These are phyloP conservation scores for Yarrowia porcina DNA, from an alignment of 805 yeast genomes.

Conservation along the genomic window DNA sequence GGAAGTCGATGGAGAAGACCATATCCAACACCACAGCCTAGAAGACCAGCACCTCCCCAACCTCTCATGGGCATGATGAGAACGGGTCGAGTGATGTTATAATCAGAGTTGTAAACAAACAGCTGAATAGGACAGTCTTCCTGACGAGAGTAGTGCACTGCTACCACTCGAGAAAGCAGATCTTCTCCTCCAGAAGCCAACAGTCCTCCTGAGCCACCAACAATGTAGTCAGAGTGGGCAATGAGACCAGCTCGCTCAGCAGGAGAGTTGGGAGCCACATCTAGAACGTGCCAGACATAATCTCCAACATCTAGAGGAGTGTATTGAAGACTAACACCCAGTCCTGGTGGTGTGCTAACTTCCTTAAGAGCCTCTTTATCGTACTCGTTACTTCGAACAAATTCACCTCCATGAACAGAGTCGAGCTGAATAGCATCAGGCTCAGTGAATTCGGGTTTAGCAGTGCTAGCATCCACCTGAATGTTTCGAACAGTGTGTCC, in stretches of 20 bases:
- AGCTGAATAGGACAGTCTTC: conserved; percentile 43
- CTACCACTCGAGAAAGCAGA: conserved; percentile 63
- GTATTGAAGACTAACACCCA: conserved; percentile 63
- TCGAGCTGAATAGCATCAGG: conserved; percentile 42
- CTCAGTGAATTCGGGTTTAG: conserved; percentile 7
- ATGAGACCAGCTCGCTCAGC: conserved; percentile 79
- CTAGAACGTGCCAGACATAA: conserved; percentile 81
- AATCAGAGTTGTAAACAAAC: conserved; percentile 84
- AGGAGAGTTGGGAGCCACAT: conserved; percentile 70
- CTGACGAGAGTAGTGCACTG: conserved; percentile 32
- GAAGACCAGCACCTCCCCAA: conserved; percentile 80
- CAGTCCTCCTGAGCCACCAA: conserved; percentile 84
- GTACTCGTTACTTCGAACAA: conserved; percentile 12
- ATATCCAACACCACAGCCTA: conserved; percentile 95
- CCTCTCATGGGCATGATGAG: conserved; percentile 66
- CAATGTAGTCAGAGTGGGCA: conserved; percentile 82
- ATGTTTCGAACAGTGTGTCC: conserved; percentile 40
- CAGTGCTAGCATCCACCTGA: conserved; percentile 37
- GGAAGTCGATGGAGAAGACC: conserved; percentile 89
- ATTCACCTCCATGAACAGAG: conserved; percentile 7
- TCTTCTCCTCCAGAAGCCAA: conserved; percentile 86
- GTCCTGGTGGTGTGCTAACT: conserved; percentile 37
- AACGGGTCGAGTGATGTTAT: conserved; percentile 81
- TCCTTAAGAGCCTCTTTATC: conserved; percentile 25
- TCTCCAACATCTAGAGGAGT: conserved; percentile 72